Percentiles rank a stretch among this genome's conserved stretches.
These are phyloP conservation scores for Reutealis trisperma DNA, from an alignment of 345 rosid species.

Conservation along the genomic window DNA sequence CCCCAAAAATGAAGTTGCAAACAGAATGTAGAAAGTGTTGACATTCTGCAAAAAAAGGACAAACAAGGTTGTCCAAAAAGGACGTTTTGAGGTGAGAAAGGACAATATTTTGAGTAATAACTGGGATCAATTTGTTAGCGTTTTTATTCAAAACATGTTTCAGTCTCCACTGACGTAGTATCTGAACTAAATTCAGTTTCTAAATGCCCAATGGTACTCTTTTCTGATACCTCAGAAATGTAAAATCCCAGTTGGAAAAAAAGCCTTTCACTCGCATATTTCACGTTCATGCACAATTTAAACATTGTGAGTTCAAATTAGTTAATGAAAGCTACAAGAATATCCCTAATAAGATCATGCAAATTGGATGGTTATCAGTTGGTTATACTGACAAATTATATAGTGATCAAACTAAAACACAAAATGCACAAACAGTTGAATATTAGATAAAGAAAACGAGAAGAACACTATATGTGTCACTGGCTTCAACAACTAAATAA, in stretches of 20 bases:
- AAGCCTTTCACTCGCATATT: not conserved
- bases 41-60: not conserved
- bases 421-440: not conserved
- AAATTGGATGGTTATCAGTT: not conserved
- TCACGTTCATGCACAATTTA: not conserved
- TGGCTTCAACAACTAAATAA: not conserved
- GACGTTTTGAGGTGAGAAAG: not conserved
- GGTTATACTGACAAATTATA: not conserved
- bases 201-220: not conserved
- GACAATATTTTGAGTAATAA: not conserved
- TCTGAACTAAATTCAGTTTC: slow-evolving; percentile 10
- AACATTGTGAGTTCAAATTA: too few species aligned
- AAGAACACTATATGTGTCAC: not conserved
- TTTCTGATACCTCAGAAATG: not conserved
- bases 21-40: not conserved
- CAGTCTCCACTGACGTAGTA: not conserved
- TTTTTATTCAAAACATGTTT: not conserved
- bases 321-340: not conserved
- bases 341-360: not conserved
- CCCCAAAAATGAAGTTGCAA: not conserved
- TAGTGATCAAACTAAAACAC: not conserved
- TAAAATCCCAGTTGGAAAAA: not conserved
- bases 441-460: not conserved
- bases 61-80: not conserved
- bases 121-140: not conserved